These are phyloP conservation scores for Stephanodiscus minutulus DNA, from an alignment of 108 stramenopile genomes.

Conservation along the genomic window DNA sequence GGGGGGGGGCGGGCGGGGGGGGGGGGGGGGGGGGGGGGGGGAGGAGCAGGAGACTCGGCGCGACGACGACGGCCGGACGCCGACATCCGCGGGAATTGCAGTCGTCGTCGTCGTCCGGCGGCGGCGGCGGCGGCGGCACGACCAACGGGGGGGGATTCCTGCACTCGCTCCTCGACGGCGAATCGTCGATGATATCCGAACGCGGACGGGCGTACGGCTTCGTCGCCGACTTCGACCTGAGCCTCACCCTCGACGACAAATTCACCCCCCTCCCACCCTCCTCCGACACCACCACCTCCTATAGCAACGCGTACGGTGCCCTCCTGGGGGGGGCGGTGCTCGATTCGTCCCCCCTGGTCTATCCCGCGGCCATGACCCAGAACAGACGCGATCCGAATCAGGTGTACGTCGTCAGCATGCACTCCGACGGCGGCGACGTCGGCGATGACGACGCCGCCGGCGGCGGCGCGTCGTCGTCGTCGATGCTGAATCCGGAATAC, in stretches of 20 bases:
- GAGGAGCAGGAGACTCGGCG: not conserved
- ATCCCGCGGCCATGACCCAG: conserved; percentile 40
- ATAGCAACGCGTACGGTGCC: conserved; percentile 34
- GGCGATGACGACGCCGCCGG: not conserved
- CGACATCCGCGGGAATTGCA: not conserved
- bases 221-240: conserved; percentile 34
- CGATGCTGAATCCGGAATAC: conserved; percentile 42
- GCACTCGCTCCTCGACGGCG: conserved; percentile 27
- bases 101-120: not conserved
- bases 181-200: not conserved
- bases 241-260: conserved; percentile 15
- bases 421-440: conserved; percentile 19
- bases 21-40: not conserved
- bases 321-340: conserved; percentile 37
- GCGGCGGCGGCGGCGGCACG: not conserved
- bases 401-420: conserved; percentile 46
- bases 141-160: conserved; percentile 38
- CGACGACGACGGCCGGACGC: not conserved
- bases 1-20: not conserved
- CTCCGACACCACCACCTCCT: conserved; percentile 4
- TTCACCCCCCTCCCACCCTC: conserved; percentile 2
- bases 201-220: conserved; percentile 42
- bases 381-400: conserved; percentile 45
- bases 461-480: no score
- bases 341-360: conserved; percentile 42